A percentile compares a stretch with the other conserved stretches of the same genome.
These are phyloP conservation scores for Ceratocystis papillata DNA, from an alignment of 2,329 filamentous ascomycete species.

Conservation along the genomic window DNA sequence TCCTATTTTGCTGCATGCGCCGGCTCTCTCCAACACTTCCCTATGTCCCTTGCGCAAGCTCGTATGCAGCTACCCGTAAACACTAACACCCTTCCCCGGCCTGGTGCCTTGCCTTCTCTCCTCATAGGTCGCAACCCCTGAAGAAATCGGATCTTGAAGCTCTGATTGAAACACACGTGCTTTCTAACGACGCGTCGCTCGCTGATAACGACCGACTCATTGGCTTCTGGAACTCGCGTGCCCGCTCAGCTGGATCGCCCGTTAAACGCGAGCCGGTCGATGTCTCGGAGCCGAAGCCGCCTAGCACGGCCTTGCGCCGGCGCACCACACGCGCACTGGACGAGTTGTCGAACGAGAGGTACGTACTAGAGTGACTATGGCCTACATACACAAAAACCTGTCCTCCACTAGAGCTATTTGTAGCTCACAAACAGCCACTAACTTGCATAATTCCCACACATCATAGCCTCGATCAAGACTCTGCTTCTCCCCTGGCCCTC, in stretches of 20 bases:
- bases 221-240: conserved; percentile 65
- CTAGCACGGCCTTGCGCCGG: conserved; percentile 33
- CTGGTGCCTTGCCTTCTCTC: conserved; percentile 16
- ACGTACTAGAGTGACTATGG: neutral
- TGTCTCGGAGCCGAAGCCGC: conserved; percentile 35
- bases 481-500: conserved; percentile 8
- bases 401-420: neutral
- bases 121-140: conserved; percentile 51
- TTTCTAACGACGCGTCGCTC: conserved; percentile 56
- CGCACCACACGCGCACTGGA: conserved; percentile 38
- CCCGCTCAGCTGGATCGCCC: conserved; percentile 48
- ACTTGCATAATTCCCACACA: neutral
- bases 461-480: conserved; percentile 3
- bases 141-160: conserved; percentile 73
- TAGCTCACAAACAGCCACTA: neutral
- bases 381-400: neutral
- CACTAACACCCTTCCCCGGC: neutral
- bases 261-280: conserved; percentile 45
- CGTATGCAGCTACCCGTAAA: neutral
- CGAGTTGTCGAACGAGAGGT: conserved; percentile 36
- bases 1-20: neutral
- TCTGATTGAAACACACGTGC: conserved; percentile 61
- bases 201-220: conserved; percentile 52
- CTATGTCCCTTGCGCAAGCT: neutral
- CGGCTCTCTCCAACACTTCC: neutral